phyloP scores from a whole-genome alignment of 164 flowering plant genomes.

The Akebia trifoliata region DNA sequence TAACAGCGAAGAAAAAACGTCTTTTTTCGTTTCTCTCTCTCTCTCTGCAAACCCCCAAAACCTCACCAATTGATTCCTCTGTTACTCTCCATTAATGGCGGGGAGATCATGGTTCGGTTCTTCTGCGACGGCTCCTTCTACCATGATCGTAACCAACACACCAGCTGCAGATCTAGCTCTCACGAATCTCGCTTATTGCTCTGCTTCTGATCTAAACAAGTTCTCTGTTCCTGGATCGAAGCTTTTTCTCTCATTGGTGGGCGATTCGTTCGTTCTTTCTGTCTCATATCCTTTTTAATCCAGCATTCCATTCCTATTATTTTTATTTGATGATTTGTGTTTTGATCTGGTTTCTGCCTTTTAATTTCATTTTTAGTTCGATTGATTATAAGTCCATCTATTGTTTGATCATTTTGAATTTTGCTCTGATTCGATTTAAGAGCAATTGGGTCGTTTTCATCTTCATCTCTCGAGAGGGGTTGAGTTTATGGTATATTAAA shows the following conservation, averaged over 20 bases:
- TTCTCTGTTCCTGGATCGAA: slow-evolving; percentile 52
- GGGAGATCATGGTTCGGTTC: slow-evolving; percentile 28
- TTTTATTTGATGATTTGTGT: background rate
- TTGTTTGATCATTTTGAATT: no score
- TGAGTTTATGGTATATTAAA: no score
- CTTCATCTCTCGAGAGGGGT: no score
- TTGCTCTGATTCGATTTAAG: no score
- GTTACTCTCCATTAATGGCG: slow-evolving; percentile 22
- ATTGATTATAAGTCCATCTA: no score
- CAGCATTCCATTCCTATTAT: background rate
- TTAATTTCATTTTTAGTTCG: background rate
- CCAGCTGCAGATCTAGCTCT: slow-evolving; percentile 67
- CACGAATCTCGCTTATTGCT: slow-evolving; percentile 55
- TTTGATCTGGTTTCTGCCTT: background rate
- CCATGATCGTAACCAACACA: slow-evolving; percentile 55
- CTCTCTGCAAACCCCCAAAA: background rate
- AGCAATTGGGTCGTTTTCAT: no score
- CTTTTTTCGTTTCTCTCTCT: background rate
- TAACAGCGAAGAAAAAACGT: background rate
- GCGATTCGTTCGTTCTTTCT: slow-evolving; percentile 60
- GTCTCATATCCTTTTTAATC: slow-evolving; percentile 65
- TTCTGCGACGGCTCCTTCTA: slow-evolving; percentile 13
- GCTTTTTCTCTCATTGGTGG: slow-evolving; percentile 46
- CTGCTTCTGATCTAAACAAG: slow-evolving; percentile 47
- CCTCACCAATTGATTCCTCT: background rate